A percentile compares a stretch with the other conserved stretches of the same genome.
phyloP scores from a whole-genome alignment of 148 eudicot species.

The Tetragonia tetragonoides region DNA sequence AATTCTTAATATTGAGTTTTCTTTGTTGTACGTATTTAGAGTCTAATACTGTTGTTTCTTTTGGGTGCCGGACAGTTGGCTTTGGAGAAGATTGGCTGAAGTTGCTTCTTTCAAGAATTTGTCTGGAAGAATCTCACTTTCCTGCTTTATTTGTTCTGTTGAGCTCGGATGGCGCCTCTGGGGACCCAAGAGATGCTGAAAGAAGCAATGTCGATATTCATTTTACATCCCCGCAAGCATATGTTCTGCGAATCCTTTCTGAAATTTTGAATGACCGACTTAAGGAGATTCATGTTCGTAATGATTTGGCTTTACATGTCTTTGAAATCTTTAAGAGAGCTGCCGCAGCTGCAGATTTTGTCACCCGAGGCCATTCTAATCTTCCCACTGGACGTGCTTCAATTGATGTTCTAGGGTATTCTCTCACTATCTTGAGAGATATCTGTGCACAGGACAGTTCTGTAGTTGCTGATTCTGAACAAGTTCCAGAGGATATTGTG shows the following conservation, averaged over 20 bases:
- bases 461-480: constrained; percentile 14
- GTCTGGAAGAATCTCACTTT: constrained; percentile 56
- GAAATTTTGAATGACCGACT: constrained; percentile 58
- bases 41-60: background rate
- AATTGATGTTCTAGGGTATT: constrained; percentile 69
- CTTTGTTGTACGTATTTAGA: background rate
- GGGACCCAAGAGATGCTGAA: constrained; percentile 20
- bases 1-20: background rate
- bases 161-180: constrained; percentile 13
- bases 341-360: constrained; percentile 35
- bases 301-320: constrained; percentile 45
- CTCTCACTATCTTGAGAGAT: constrained; percentile 73
- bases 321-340: constrained; percentile 48
- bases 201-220: constrained; percentile 2
- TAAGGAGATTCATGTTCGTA: constrained; percentile 37
- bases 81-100: constrained; percentile 74
- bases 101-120: constrained; percentile 62
- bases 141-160: constrained; percentile 40
- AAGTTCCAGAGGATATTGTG: constrained; percentile 29
- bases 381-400: constrained; percentile 57
- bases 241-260: constrained; percentile 49
- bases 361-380: constrained; percentile 33
- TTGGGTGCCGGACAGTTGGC: constrained; percentile 40
- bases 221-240: constrained; percentile 59
- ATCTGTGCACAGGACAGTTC: constrained; percentile 47